A percentile compares a stretch with the other conserved stretches of the same genome.
Evolutionary conservation across 192 early-diverging fungal species (phyloP).

Genomic region (Backusella australiensis): DNA sequence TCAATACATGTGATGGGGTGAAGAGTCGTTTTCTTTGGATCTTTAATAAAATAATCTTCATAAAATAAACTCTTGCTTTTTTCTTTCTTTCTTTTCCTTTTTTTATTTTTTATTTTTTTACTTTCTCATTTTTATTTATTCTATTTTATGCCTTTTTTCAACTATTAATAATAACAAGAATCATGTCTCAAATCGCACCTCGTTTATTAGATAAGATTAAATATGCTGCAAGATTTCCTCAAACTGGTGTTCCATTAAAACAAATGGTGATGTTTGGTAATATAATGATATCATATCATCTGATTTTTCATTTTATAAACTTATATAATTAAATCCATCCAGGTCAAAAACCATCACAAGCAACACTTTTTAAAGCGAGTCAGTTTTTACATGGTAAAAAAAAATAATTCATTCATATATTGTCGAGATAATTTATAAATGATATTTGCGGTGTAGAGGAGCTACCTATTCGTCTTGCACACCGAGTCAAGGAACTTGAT

Average conservation of each 20-base stretch:
- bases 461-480: conserved; percentile 89
- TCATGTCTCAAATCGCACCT: conserved; percentile 50
- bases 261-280: conserved; percentile 92
- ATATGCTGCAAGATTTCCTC: conserved; percentile 80
- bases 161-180: not conserved
- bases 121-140: not conserved
- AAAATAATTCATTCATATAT: too few species aligned
- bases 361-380: conserved; percentile 69
- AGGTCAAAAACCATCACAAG: conserved; percentile 69
- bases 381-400: conserved; percentile 66
- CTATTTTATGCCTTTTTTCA: not conserved
- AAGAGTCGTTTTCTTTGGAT: not conserved
- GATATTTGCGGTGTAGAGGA: conserved; percentile 53
- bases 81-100: not conserved
- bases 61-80: not conserved
- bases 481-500: conserved; percentile 94
- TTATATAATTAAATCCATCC: not conserved
- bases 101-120: not conserved
- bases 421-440: not conserved
- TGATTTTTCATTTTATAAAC: not conserved
- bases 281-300: not conserved
- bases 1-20: conserved; percentile 5
- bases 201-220: conserved; percentile 70
- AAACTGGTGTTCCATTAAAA: conserved; percentile 90
- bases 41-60: not conserved